Percentiles rank a stretch among this genome's conserved stretches.
These are phyloP conservation scores for Arthrobotrys sinensis DNA, from an alignment of 2,329 filamentous ascomycete genomes.

Conservation along the genomic window DNA sequence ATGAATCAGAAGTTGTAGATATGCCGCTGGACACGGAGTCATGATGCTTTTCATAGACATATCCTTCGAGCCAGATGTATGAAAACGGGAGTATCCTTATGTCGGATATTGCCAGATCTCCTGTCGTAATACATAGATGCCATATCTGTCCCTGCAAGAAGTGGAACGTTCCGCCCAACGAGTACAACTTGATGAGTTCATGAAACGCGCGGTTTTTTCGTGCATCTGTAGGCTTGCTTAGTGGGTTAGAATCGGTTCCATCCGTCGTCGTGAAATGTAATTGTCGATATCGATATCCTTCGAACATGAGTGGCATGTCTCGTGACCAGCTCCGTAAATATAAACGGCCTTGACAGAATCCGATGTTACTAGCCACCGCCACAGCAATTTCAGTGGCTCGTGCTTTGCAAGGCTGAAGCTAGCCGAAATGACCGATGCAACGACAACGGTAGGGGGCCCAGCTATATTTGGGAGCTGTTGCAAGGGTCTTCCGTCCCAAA, in stretches of 20 bases:
- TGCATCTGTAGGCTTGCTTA: no score
- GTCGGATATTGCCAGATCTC: neutral
- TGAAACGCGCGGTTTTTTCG: neutral
- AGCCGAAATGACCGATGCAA: constrained; percentile 48
- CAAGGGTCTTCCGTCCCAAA: constrained; percentile 23
- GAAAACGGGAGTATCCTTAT: neutral
- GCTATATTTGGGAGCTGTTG: constrained; percentile 35
- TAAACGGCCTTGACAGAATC: neutral
- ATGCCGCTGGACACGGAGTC: neutral
- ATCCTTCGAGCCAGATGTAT: neutral
- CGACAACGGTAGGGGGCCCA: constrained; percentile 15
- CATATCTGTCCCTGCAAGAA: neutral
- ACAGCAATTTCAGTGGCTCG: constrained; percentile 11
- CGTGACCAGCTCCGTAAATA: neutral
- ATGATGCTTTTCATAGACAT: constrained; percentile 8
- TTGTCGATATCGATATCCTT: neutral
- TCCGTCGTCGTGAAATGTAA: no score
- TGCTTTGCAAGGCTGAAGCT: constrained; percentile 42
- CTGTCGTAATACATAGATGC: neutral
- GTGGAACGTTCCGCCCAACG: neutral
- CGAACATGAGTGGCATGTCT: neutral
- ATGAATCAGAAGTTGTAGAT: constrained; percentile 5
- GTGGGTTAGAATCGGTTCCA: no score
- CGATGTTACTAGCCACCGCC: constrained; percentile 22
- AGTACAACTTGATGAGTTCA: neutral